Evolutionary conservation across 1,284 basidiomycete species (phyloP).

Genomic region (Athelia psychrophila): DNA sequence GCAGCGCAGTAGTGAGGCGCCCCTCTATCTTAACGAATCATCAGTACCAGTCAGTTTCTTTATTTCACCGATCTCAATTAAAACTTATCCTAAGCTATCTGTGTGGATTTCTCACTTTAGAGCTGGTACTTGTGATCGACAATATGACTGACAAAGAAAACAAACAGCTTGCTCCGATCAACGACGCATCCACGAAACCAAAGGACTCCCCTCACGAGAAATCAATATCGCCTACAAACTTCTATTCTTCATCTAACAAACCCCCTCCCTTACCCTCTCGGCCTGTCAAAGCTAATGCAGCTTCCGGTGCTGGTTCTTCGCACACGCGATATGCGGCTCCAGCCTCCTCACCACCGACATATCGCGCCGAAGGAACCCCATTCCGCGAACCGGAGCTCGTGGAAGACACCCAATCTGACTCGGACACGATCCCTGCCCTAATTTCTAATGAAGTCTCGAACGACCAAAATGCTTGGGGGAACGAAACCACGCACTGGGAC

Average conservation of each 20-base stretch:
- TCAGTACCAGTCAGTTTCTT: too few relatives aligned
- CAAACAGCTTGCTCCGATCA: too few relatives aligned
- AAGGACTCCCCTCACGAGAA: not conserved
- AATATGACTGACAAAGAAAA: too few relatives aligned
- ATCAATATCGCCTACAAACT: constrained; percentile 23
- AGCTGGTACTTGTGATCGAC: too few relatives aligned
- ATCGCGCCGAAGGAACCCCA: constrained; percentile 21
- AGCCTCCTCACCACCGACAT: constrained; percentile 24
- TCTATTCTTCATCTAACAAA: constrained; percentile 20
- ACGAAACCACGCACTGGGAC: constrained; percentile 8
- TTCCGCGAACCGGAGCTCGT: constrained; percentile 48
- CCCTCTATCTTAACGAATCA: too few relatives aligned
- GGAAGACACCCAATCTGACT: constrained; percentile 26
- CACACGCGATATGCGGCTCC: constrained; percentile 26
- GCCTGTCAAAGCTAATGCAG: constrained; percentile 17
- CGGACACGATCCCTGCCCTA: constrained; percentile 25
- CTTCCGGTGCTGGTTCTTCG: constrained; percentile 19
- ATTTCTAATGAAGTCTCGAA: constrained; percentile 16
- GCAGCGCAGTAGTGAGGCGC: too few relatives aligned
- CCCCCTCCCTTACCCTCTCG: constrained; percentile 30
- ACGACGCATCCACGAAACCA: not conserved
- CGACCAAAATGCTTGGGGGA: not conserved
- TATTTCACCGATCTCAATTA: too few relatives aligned
- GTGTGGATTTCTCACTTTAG: too few relatives aligned
- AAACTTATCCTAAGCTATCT: too few relatives aligned